Evolutionary conservation across 2,329 filamentous ascomycete species (phyloP).

Genomic region (Calycina herbarum): DNA sequence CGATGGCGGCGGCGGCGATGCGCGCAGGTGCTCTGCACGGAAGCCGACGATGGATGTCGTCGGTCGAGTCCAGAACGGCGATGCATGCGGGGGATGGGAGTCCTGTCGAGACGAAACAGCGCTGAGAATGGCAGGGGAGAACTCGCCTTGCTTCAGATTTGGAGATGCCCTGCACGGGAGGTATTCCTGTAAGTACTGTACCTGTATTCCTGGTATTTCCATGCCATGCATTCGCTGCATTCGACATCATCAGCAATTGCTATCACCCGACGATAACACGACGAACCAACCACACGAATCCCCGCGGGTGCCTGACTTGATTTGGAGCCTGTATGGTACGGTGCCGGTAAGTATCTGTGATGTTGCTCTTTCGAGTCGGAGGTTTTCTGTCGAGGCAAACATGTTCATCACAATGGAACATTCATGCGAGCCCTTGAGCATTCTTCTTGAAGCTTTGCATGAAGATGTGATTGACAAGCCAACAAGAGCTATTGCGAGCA

Average conservation of each 20-base stretch:
- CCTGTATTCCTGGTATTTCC: background rate
- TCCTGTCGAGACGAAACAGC: constrained; percentile 28
- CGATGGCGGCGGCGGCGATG: background rate
- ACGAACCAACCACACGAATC: background rate
- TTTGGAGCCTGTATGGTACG: background rate
- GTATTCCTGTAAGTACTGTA: background rate
- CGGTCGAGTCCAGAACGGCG: constrained; percentile 2
- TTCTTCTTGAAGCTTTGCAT: constrained; percentile 7
- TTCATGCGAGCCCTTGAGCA: constrained; percentile 19
- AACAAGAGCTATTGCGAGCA: background rate
- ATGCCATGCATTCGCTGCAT: background rate
- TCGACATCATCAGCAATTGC: background rate
- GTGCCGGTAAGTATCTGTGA: constrained; percentile 2
- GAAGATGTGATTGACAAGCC: background rate
- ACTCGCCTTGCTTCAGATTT: constrained; percentile 29
- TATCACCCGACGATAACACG: background rate
- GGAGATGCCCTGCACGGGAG: background rate
- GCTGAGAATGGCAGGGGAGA: constrained; percentile 24
- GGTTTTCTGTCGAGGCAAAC: constrained; percentile 10
- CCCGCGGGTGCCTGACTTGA: background rate
- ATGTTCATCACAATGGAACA: constrained; percentile 26
- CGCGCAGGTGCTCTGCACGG: background rate
- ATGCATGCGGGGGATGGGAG: constrained; percentile 9
- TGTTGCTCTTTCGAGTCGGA: constrained; percentile 7
- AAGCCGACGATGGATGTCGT: constrained; percentile 9